These are phyloP conservation scores for Diplocarpon rosae DNA, from an alignment of 2,329 filamentous ascomycete genomes.

Conservation along the genomic window DNA sequence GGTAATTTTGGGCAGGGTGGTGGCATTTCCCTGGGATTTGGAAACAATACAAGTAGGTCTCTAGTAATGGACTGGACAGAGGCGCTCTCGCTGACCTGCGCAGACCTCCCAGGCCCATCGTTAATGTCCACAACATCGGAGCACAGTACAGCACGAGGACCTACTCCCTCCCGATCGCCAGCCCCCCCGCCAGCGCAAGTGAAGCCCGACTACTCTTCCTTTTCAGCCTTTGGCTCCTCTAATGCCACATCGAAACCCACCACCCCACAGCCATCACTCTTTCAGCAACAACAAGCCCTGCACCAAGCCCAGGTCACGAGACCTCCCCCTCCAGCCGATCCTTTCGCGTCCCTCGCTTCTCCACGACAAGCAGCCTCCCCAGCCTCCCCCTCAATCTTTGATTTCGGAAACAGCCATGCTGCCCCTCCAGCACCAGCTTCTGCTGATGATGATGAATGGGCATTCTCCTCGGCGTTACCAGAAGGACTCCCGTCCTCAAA, in stretches of 20 bases:
- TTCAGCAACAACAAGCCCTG: constrained; percentile 31
- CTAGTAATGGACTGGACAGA: background rate
- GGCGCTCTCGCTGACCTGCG: constrained; percentile 22
- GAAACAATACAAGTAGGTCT: constrained; percentile 54
- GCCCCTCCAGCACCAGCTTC: constrained; percentile 30
- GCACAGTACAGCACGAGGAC: constrained; percentile 43
- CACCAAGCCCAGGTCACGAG: constrained; percentile 20
- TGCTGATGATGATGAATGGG: constrained; percentile 82
- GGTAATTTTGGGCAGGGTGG: constrained; percentile 60
- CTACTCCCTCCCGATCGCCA: constrained; percentile 31
- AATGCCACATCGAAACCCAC: constrained; percentile 37
- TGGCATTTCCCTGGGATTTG: constrained; percentile 73
- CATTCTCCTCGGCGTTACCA: constrained; percentile 79
- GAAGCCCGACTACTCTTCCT: constrained; percentile 37
- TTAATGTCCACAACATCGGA: constrained; percentile 54
- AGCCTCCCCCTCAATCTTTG: constrained; percentile 39
- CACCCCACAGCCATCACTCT: constrained; percentile 40
- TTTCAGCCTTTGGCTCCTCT: constrained; percentile 44
- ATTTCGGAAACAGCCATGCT: constrained; percentile 29
- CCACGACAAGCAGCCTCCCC: constrained; percentile 35
- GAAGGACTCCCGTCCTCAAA: constrained; percentile 38
- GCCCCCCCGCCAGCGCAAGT: constrained; percentile 14
- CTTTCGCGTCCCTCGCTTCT: constrained; percentile 41
- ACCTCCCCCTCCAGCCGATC: constrained; percentile 38
- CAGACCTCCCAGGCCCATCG: constrained; percentile 52